Percentiles rank a stretch among this genome's conserved stretches.
Conservation (phyloP, 257 asterid genomes). For the Osmanthus fragrans region DNA sequence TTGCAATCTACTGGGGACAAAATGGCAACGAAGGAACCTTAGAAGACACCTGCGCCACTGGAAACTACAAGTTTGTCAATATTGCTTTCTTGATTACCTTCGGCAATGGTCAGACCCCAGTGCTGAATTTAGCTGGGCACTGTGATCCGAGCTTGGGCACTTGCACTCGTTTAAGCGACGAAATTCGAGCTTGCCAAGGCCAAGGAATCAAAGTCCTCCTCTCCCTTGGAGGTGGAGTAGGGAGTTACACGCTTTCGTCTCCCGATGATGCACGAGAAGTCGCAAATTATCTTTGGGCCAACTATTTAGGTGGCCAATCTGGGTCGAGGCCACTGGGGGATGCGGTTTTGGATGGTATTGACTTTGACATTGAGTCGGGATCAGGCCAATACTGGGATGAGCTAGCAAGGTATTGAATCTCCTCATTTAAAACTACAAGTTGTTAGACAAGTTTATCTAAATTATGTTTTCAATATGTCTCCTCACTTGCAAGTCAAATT, state of each 20-base stretch:
- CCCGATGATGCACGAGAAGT: constrained; percentile 44
- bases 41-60: constrained; percentile 47
- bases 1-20: constrained; percentile 71
- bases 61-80: constrained; percentile 41
- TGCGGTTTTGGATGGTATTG: constrained; percentile 55
- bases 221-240: constrained; percentile 42
- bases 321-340: constrained; percentile 42
- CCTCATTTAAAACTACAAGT: too few species aligned
- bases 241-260: constrained; percentile 43
- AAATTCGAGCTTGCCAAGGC: constrained; percentile 35
- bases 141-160: constrained; percentile 27
- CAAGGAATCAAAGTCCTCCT: constrained; percentile 36
- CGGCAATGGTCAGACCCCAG: constrained; percentile 54
- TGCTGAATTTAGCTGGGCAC: constrained; percentile 61
- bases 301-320: constrained; percentile 46
- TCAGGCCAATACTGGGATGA: constrained; percentile 37
- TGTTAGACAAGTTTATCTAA: too few species aligned
- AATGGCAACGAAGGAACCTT: constrained; percentile 49
- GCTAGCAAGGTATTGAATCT: constrained; percentile 18
- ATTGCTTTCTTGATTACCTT: constrained; percentile 47
- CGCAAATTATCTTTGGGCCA: constrained; percentile 49
- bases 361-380: constrained; percentile 48
- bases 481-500: too few species aligned
- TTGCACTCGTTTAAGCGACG: constrained; percentile 28
- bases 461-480: too few species aligned